Evolutionary conservation across 2,329 filamentous ascomycete species (phyloP), one percentile per base, ranked within the genome.

Genomic region (Verticillium albo-atrum): DNA sequence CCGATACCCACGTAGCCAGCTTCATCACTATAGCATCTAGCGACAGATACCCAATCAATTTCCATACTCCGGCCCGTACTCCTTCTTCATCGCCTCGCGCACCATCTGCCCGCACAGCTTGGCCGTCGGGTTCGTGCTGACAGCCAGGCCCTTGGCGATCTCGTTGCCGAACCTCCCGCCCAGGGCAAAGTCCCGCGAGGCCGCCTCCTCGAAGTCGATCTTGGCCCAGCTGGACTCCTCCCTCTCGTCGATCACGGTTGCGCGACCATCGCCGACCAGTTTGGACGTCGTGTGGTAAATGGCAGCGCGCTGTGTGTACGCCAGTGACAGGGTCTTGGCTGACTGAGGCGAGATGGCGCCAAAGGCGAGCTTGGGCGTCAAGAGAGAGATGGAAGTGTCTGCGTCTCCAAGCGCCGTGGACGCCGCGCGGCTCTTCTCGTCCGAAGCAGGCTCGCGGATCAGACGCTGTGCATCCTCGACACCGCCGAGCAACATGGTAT

Each of bases 71-170:
- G 78, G 75, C 0, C 82, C 83, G 65, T 87, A 88, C 70, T 89
- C 87, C 71, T 85, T 87, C 75, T 81, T 87, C 85, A 89, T 86
- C 55, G 86, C 87, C 72, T 89, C 84, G 55, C 83, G 80, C 37
- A 90, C 87, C 70, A 89, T 89, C 66, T 87, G 80, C 2, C 87
- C 87, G 67, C 87, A 90, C 51, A 89, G 74, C 74, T 89, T 89
- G 2, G 87, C 86, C 17, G 85, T 88, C 26, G 87, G 87, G 69
- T 89, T 90, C 28, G 83, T 83, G 69, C 79, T 82, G 56, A 89
- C 87, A 6, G 85, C 86, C 63, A 89, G 72, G 4, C 79, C 82
- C 68, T 85, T 87, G 23, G 86, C 86, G 62, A 89, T 80, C 58
- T 86, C 83, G 63, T 87, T 89, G 32, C 87, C 87, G 66, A 85